phyloP scores from a whole-genome alignment of 2,329 filamentous ascomycete species.

The Epichloe amarillans region DNA sequence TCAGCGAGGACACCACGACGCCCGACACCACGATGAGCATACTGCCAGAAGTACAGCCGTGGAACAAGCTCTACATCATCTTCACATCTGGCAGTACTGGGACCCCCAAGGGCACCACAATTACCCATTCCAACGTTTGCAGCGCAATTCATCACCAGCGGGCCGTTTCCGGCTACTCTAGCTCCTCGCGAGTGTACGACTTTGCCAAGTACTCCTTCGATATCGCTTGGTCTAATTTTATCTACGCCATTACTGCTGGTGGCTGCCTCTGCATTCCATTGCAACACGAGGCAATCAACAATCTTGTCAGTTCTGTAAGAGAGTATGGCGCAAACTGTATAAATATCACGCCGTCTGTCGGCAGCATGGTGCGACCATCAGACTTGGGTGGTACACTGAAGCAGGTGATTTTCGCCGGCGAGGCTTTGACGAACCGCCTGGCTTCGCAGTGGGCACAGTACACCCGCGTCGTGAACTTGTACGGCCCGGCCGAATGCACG shows the following conservation, averaged over 20 bases:
- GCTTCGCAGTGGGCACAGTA: slow-evolving; percentile 5
- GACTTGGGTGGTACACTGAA: slow-evolving; percentile 3
- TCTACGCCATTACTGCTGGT: slow-evolving; percentile 3
- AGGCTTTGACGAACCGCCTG: slow-evolving; percentile 4
- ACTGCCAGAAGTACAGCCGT: slow-evolving; percentile 4
- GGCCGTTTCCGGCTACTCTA: slow-evolving; percentile 7
- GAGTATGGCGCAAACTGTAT: slow-evolving; percentile 6
- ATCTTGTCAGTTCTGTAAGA: slow-evolving; percentile 6
- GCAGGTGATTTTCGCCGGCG: slow-evolving; percentile 10
- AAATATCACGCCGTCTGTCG: slow-evolving; percentile 11
- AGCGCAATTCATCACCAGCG: slow-evolving; percentile 10
- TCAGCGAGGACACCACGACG: not conserved
- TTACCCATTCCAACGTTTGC: slow-evolving; percentile 11
- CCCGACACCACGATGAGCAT: slow-evolving; percentile 7
- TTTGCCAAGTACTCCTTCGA: slow-evolving; percentile 6
- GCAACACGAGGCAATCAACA: slow-evolving; percentile 8
- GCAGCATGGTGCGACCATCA: slow-evolving; percentile 5
- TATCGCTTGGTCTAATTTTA: not conserved
- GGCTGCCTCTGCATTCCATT: slow-evolving; percentile 9
- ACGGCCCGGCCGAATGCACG: slow-evolving; percentile 13
- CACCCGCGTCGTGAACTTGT: slow-evolving; percentile 10
- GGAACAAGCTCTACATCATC: slow-evolving; percentile 9
- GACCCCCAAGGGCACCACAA: slow-evolving; percentile 13
- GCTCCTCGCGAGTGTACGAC: slow-evolving; percentile 8
- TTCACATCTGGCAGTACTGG: slow-evolving; percentile 12